Conservation (phyloP, 805 yeast genomes). For the Kodamaea hsintzibuensis region DNA sequence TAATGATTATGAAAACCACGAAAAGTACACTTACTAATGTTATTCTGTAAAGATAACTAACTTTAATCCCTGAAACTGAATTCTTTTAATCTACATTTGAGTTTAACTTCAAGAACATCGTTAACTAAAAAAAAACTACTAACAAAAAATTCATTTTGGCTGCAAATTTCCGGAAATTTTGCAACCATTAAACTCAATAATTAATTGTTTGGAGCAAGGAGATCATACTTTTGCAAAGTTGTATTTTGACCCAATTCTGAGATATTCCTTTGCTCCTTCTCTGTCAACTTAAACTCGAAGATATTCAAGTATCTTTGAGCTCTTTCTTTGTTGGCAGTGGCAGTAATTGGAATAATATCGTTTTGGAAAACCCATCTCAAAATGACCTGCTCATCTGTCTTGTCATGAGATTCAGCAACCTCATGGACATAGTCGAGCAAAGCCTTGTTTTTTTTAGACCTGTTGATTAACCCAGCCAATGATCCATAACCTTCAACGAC, state of each 20-base stretch:
- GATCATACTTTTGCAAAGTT: no score
- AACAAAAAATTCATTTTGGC: no score
- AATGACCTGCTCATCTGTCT: conserved; percentile 65
- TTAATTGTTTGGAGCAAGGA: no score
- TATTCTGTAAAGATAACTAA: no score
- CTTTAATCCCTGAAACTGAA: no score
- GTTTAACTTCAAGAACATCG: no score
- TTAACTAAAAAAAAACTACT: no score
- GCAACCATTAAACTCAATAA: no score
- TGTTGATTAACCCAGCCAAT: conserved; percentile 85
- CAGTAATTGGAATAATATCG: conserved; percentile 74
- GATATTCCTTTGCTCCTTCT: conserved; percentile 78
- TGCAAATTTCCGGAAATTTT: no score
- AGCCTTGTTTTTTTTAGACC: conserved; percentile 59
- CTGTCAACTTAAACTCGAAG: conserved; percentile 52
- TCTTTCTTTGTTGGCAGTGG: conserved; percentile 67
- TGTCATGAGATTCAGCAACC: conserved; percentile 56
- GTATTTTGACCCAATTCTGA: conserved; percentile 46
- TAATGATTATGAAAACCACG: no score
- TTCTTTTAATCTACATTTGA: no score
- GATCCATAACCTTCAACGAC: conserved; percentile 66
- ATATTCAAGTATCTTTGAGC: conserved; percentile 59
- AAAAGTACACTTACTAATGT: no score
- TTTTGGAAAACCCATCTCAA: conserved; percentile 86
- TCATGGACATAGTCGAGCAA: conserved; percentile 49